Base-by-base conservation (phyloP, 805 yeast genomes). In the Hanseniaspora thailandica region DNA sequence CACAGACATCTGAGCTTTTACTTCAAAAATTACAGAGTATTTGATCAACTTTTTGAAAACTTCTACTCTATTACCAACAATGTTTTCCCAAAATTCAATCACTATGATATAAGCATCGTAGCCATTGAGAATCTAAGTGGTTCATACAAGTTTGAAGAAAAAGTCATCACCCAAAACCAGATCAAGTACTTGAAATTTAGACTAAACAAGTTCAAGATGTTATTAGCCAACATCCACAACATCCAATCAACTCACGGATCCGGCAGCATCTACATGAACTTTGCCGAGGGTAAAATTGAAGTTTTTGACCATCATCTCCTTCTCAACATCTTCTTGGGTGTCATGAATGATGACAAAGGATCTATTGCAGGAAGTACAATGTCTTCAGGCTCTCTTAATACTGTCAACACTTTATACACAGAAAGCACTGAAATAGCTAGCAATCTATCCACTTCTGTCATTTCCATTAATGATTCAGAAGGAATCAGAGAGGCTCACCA, bases 91-190 rank as follows among this genome's bases (percentile, higher is more conserved):
- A 19, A 28, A 17, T 43, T 43, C 19, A 20, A n/a, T 12, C 17
- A 26, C 1, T 43, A 34, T 35, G 47, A 41, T 35, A 31, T 50
- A 7, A 26, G 26, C 30, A 43, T 43, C 25, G 22, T 50, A 13
- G 47, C 54, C 19, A 26, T 36, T 8, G 45, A 43, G 15, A 23
- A 13, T 9, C 7, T 50, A 28, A 33, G 26, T 4, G 22, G 36
- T 19, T 20, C 19, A 3, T 50, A 31, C 26, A 50, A 34, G 43
- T 50, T 23, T 22, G 26, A 50, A 43, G 54, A 43, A 20, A 34
- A 13, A 5, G 10, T 26, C 15, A 28, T 50, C 5, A 26, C 22
- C 15, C 15, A 28, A 12, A 13, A 12, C 8, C 3, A 2, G 13
- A 30, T 43, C 4, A 19, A 5, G 8, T 17, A 22, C 10, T 28